Evolutionary conservation across 306 rosid genomes (phyloP).

Genomic region (Dryas drummondii): DNA sequence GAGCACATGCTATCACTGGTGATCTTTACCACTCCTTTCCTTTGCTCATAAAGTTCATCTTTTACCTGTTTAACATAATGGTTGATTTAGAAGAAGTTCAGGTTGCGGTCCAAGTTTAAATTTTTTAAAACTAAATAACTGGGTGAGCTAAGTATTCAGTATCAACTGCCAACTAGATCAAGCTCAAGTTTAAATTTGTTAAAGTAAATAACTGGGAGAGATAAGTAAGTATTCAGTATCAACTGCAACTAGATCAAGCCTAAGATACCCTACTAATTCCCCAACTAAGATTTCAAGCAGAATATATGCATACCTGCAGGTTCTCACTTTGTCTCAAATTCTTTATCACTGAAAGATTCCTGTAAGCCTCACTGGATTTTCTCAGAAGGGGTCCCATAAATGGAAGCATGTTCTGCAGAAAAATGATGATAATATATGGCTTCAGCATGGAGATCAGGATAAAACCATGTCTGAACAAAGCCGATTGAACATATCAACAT

Average conservation of each 20-base stretch:
- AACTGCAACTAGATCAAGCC: neutral
- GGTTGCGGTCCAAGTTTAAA: neutral
- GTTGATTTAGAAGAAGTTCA: neutral
- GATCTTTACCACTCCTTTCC: slow-evolving; percentile 72
- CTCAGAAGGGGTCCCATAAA: slow-evolving; percentile 92
- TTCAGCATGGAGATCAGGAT: slow-evolving; percentile 13
- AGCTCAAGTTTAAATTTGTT: neutral
- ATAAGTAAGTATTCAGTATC: neutral
- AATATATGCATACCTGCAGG: slow-evolving; percentile 71
- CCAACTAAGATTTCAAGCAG: slow-evolving; percentile 16
- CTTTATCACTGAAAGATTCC: slow-evolving; percentile 83
- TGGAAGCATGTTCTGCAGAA: slow-evolving; percentile 81
- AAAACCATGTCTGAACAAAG: neutral
- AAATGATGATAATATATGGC: slow-evolving; percentile 13
- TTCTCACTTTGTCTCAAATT: slow-evolving; percentile 91
- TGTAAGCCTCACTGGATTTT: slow-evolving; percentile 87
- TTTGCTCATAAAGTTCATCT: slow-evolving; percentile 75
- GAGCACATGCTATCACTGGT: slow-evolving; percentile 91
- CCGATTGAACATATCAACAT: slow-evolving; percentile 12
- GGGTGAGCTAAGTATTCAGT: neutral
- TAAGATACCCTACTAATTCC: slow-evolving; percentile 1
- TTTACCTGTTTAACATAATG: slow-evolving; percentile 58
- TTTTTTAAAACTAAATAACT: too few species aligned
- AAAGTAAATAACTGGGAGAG: neutral
- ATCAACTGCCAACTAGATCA: neutral